These are phyloP conservation scores for Oidiodendron maius DNA, from an alignment of 495 filamentous ascomycete genomes.

Conservation along the genomic window DNA sequence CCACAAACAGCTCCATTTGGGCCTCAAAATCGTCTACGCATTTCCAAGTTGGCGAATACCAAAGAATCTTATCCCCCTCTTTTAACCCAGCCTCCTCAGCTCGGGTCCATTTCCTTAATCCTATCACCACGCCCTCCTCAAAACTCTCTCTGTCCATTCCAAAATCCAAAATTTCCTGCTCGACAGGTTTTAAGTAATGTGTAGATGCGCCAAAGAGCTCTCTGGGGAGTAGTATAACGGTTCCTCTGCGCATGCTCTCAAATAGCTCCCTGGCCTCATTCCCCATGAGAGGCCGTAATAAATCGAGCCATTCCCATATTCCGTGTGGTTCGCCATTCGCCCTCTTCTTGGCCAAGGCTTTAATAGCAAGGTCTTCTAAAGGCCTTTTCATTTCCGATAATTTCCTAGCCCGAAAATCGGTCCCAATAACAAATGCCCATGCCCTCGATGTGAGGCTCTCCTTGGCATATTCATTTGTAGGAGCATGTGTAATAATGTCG, in stretches of 20 bases:
- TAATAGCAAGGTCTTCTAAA: constrained; percentile 18
- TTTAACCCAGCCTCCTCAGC: constrained; percentile 15
- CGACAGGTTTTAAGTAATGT: constrained; percentile 7
- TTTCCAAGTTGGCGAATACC: constrained; percentile 7
- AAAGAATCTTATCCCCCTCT: constrained; percentile 14
- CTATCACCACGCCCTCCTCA: constrained; percentile 7
- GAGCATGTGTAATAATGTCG: constrained; percentile 8
- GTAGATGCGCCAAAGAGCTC: constrained; percentile 10
- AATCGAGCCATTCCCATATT: constrained; percentile 7
- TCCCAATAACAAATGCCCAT: constrained; percentile 10
- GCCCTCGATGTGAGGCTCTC: constrained; percentile 6
- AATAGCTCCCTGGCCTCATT: constrained; percentile 6
- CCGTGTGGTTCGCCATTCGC: constrained; percentile 8
- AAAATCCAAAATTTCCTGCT: constrained; percentile 17
- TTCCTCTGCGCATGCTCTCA: constrained; percentile 9
- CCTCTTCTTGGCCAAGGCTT: constrained; percentile 4
- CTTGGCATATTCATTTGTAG: constrained; percentile 5
- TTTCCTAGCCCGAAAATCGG: constrained; percentile 10
- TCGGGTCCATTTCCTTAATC: constrained; percentile 11
- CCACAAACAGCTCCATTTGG: constrained; percentile 7
- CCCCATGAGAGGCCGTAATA: constrained; percentile 10
- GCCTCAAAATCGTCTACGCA: constrained; percentile 15
- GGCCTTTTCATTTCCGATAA: constrained; percentile 8
- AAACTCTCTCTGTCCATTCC: constrained; percentile 16
- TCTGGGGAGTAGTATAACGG: constrained; percentile 3